These are phyloP conservation scores for Opeltia flavorubescens DNA, from an alignment of 495 filamentous ascomycete genomes.

Conservation along the genomic window DNA sequence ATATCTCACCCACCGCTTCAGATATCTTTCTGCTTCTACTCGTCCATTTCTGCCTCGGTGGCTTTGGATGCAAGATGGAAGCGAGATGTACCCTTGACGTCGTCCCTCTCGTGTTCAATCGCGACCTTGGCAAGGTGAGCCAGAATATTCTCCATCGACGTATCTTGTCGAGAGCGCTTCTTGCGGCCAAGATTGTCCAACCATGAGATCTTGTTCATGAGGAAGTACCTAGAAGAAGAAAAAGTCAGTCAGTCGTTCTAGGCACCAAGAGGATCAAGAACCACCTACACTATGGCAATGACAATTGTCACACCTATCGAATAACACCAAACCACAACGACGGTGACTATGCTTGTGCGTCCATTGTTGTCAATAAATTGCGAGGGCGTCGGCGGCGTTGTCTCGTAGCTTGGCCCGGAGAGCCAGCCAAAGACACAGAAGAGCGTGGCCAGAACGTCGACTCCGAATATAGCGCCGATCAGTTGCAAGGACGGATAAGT, in stretches of 20 bases:
- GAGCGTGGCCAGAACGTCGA: slow-evolving; percentile 55
- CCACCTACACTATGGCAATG: slow-evolving; percentile 46
- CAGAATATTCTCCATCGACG: slow-evolving; percentile 71
- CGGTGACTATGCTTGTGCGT: slow-evolving; percentile 59
- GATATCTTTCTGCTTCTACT: slow-evolving; percentile 27
- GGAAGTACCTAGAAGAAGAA: slow-evolving; percentile 40
- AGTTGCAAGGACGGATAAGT: slow-evolving; percentile 63
- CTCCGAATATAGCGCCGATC: slow-evolving; percentile 54
- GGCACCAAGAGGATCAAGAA: neutral
- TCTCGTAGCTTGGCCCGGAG: slow-evolving; percentile 25
- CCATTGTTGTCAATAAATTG: slow-evolving; percentile 39
- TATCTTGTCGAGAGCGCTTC: slow-evolving; percentile 58
- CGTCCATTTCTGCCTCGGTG: slow-evolving; percentile 55
- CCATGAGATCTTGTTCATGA: slow-evolving; percentile 51
- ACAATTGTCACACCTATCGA: slow-evolving; percentile 65
- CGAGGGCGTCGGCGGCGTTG: slow-evolving; percentile 24
- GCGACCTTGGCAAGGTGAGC: slow-evolving; percentile 61
- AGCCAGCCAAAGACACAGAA: slow-evolving; percentile 67
- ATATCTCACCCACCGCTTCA: neutral
- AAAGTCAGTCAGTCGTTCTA: neutral
- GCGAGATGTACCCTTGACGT: slow-evolving; percentile 37
- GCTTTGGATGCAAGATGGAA: slow-evolving; percentile 48
- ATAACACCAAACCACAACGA: slow-evolving; percentile 65
- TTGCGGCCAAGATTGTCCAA: slow-evolving; percentile 69
- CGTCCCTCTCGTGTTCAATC: slow-evolving; percentile 50